Base-by-base conservation (phyloP, 169 alveolate species). In the Hepatocystis sp. region DNA sequence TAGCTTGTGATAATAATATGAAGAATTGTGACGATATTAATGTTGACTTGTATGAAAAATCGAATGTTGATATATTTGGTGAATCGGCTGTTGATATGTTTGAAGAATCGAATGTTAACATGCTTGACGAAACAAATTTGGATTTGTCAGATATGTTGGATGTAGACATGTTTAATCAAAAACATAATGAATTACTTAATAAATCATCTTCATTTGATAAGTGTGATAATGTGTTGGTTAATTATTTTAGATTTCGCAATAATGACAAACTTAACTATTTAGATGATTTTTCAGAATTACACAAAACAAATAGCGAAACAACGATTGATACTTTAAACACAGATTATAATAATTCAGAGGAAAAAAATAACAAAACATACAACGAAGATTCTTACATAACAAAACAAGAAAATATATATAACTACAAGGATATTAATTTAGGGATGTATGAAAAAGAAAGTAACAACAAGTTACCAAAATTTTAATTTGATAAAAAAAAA, bases 261-360 rank as follows among this genome's bases (percentile, higher is more conserved):
- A 10, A 7, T 47, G 58, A 47, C n/a, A 17, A 47, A 7, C 17
- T 47, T n/a, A 47, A 52, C 34, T 46, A 28, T 23, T 32, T 66
- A 44, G 76, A 58, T 1, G 65, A 76, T 10, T 76, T 34, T 42
- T 76, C 76, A 13, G 88, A 76, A 28, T 13, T 58, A 2, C 46
- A 40, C 4, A 76, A 76, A 30, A 13, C 88, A 30, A 52, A 42
- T 76, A 76, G 88, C 76, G 66, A 58, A 76, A 44, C 88, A 28
- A 76, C 88, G 3, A 42, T 13, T 34, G 78, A 76, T n/a, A 76
- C 60, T 23, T 44, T 58, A 7, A 42, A 58, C 15, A 21, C 63
- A 15, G 88, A 76, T 30, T 76, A 76, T 44, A 36, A 42, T 11
- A 76, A 58, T 34, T 27, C 52, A 21, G 25, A 36, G 47, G 67